These are phyloP conservation scores for Phialemoniopsis sp. DNA, from an alignment of 2,329 filamentous ascomycete genomes.

Conservation along the genomic window DNA sequence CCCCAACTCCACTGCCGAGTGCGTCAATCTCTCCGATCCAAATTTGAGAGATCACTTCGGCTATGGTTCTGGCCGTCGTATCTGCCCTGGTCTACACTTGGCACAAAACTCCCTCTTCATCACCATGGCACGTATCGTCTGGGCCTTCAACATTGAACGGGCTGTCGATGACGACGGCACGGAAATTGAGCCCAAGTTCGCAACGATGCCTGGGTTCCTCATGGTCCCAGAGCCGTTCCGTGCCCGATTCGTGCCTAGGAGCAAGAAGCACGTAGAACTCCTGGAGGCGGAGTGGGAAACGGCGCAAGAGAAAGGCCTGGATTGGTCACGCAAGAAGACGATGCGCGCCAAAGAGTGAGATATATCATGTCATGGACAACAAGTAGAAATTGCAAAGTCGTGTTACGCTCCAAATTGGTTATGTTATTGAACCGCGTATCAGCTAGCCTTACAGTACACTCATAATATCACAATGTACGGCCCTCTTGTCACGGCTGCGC, in stretches of 20 bases:
- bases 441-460: too few relatives aligned
- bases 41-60: slow-evolving; percentile 41
- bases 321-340: not conserved
- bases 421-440: too few relatives aligned
- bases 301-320: not conserved
- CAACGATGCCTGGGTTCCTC: too few relatives aligned
- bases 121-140: slow-evolving; percentile 40
- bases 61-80: slow-evolving; percentile 51
- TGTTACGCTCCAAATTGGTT: too few relatives aligned
- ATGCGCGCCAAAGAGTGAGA: not conserved
- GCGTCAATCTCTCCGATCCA: too few relatives aligned
- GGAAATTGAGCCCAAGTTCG: slow-evolving; percentile 2
- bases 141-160: slow-evolving; percentile 36
- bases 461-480: too few relatives aligned
- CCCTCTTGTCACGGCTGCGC: too few relatives aligned
- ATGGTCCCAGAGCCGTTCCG: not conserved
- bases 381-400: too few relatives aligned
- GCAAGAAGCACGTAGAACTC: slow-evolving; percentile 2
- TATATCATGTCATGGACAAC: too few relatives aligned
- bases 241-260: slow-evolving; percentile 1
- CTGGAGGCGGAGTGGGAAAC: not conserved
- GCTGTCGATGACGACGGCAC: not conserved
- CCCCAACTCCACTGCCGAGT: too few relatives aligned
- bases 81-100: slow-evolving; percentile 55
- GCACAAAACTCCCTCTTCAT: slow-evolving; percentile 44